Conservation (phyloP, 176 grass and related monocot genomes). For the Cenchrus purpureus region DNA sequence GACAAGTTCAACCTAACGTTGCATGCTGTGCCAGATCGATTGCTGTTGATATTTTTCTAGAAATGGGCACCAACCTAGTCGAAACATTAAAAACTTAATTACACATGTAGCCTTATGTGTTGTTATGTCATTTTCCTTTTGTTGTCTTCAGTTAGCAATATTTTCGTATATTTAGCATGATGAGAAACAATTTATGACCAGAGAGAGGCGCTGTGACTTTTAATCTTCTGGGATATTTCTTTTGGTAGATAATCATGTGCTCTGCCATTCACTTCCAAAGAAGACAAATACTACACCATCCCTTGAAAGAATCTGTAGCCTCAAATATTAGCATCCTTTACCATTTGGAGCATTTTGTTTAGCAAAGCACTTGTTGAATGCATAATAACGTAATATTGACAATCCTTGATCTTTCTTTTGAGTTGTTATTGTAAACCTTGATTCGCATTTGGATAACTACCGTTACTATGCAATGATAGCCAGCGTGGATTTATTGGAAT, state of each 20-base stretch:
- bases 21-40: background rate
- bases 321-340: background rate
- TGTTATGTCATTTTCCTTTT: background rate
- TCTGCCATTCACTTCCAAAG: background rate
- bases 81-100: background rate
- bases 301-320: background rate
- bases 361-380: background rate
- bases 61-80: background rate
- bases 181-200: background rate
- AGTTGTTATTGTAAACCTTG: background rate
- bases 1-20: background rate
- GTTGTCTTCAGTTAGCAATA: background rate
- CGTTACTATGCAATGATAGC: constrained; percentile 4
- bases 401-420: background rate
- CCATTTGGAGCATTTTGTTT: background rate
- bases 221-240: background rate
- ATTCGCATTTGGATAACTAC: background rate
- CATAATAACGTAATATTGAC: background rate
- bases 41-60: background rate
- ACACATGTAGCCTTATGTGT: background rate
- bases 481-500: background rate
- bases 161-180: background rate
- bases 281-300: background rate
- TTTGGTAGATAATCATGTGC: background rate
- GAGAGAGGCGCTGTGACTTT: background rate